phyloP scores from a whole-genome alignment of 768 basidiomycete genomes.

The Amanita jacksonii region DNA sequence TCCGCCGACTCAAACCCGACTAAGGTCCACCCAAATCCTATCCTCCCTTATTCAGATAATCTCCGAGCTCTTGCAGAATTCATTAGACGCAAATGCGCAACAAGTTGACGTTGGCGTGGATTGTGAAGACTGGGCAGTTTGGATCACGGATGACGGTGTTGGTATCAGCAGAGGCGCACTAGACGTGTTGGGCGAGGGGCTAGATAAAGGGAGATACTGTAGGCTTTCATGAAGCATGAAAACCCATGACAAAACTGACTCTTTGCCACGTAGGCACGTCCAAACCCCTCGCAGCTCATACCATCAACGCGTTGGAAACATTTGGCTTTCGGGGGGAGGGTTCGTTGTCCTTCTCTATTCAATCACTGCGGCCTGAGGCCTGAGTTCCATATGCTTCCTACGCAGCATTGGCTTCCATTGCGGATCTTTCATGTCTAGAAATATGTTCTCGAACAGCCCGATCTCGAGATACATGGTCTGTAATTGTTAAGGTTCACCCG shows the following conservation, averaged over 20 bases:
- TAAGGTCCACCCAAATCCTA: slow-evolving; percentile 80
- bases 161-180: slow-evolving; percentile 65
- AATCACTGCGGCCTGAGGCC: not conserved
- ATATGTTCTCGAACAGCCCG: slow-evolving; percentile 65
- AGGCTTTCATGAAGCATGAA: slow-evolving; percentile 19
- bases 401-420: slow-evolving; percentile 76
- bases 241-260: not conserved
- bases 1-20: slow-evolving; percentile 48
- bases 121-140: slow-evolving; percentile 69
- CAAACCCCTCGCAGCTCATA: slow-evolving; percentile 48
- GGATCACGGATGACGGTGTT: slow-evolving; percentile 78
- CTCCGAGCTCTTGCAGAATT: slow-evolving; percentile 83
- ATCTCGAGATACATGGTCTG: slow-evolving; percentile 60
- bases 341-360: slow-evolving; percentile 17
- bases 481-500: slow-evolving; percentile 61
- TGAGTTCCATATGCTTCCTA: slow-evolving; percentile 1
- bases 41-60: slow-evolving; percentile 74
- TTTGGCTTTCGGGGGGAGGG: slow-evolving; percentile 97
- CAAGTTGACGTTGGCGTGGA: slow-evolving; percentile 67
- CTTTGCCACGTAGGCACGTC: slow-evolving; percentile 49
- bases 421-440: slow-evolving; percentile 72
- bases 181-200: slow-evolving; percentile 37
- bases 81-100: slow-evolving; percentile 70
- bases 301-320: slow-evolving; percentile 43
- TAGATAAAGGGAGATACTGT: slow-evolving; percentile 60